Evolutionary conservation across 768 basidiomycete species (phyloP).

Genomic region (Leccinum uliginosum): DNA sequence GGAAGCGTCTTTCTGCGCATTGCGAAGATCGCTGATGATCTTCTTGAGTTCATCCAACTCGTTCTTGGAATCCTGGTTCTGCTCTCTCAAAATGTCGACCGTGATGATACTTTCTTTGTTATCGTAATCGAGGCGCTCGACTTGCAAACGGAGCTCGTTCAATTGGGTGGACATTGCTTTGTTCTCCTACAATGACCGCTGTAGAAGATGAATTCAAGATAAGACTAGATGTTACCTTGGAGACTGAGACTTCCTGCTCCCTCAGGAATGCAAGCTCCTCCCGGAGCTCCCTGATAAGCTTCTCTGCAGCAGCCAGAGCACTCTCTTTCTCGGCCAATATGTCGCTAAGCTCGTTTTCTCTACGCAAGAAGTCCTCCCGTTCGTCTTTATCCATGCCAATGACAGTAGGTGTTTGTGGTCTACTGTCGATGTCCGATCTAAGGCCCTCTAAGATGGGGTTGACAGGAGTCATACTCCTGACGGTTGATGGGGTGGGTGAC

Average conservation of each 20-base stretch:
- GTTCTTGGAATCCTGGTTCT: constrained; percentile 78
- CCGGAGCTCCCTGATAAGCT: constrained; percentile 79
- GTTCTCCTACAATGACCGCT: constrained; percentile 64
- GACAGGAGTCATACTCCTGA: constrained; percentile 69
- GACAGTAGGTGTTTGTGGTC: constrained; percentile 91
- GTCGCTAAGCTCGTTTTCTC: constrained; percentile 97
- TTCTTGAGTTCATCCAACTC: constrained; percentile 90
- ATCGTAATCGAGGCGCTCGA: constrained; percentile 91
- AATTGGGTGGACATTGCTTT: constrained; percentile 90
- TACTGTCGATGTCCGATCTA: constrained; percentile 67
- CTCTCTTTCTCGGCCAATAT: constrained; percentile 89
- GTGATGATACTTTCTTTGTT: constrained; percentile 93
- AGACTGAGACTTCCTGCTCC: constrained; percentile 80
- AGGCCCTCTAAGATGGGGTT: constrained; percentile 71
- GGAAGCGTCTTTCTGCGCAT: constrained; percentile 76
- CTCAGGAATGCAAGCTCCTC: constrained; percentile 89
- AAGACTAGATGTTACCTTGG: constrained; percentile 48
- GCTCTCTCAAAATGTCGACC: constrained; percentile 92
- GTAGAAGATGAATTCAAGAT: constrained; percentile 4
- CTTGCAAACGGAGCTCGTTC: constrained; percentile 86
- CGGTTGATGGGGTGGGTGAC: constrained; percentile 63
- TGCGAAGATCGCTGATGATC: constrained; percentile 72
- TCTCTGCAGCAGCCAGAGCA: constrained; percentile 72
- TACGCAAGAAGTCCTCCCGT: constrained; percentile 90
- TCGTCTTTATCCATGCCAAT: constrained; percentile 92